phyloP scores from a whole-genome alignment of 2,329 filamentous ascomycete species.

The Pestalotiopsis sp. region DNA sequence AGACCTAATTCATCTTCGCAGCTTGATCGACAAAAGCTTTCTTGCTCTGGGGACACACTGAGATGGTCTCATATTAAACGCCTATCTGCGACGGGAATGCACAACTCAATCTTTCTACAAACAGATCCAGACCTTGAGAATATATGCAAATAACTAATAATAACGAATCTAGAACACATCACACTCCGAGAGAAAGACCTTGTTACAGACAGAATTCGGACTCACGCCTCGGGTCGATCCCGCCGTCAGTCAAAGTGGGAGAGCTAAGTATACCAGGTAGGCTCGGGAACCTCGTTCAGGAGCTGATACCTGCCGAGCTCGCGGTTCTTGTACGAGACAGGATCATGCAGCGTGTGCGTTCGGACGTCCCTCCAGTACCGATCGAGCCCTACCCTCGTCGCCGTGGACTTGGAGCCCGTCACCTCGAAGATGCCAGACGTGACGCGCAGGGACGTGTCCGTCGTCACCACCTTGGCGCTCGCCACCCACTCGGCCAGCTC shows the following conservation, averaged over 20 bases:
- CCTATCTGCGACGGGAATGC: not conserved
- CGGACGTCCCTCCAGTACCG: slow-evolving; percentile 67
- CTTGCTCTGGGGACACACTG: not conserved
- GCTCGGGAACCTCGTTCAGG: not conserved
- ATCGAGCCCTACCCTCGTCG: slow-evolving; percentile 59
- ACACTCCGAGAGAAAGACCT: not conserved
- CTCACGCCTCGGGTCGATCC: not conserved
- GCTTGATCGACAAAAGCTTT: not conserved
- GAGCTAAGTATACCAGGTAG: slow-evolving; percentile 3
- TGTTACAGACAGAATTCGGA: not conserved
- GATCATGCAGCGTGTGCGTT: slow-evolving; percentile 66
- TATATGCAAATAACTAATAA: not conserved
- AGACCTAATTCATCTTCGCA: not conserved
- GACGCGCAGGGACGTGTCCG: slow-evolving; percentile 58
- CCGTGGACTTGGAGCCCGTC: slow-evolving; percentile 59
- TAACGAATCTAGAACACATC: not conserved
- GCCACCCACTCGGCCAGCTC: slow-evolving; percentile 64
- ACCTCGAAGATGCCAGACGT: slow-evolving; percentile 65
- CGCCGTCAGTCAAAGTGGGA: not conserved
- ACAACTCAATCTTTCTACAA: not conserved
- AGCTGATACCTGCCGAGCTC: slow-evolving; percentile 55
- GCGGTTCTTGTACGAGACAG: slow-evolving; percentile 65
- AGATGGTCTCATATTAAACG: not conserved
- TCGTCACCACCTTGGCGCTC: slow-evolving; percentile 61
- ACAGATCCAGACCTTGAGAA: not conserved